Evolutionary conservation across 1,139 yeast species (phyloP), one percentile per base, ranked within the genome.

Genomic region (Kluyveromyces marxianus): DNA sequence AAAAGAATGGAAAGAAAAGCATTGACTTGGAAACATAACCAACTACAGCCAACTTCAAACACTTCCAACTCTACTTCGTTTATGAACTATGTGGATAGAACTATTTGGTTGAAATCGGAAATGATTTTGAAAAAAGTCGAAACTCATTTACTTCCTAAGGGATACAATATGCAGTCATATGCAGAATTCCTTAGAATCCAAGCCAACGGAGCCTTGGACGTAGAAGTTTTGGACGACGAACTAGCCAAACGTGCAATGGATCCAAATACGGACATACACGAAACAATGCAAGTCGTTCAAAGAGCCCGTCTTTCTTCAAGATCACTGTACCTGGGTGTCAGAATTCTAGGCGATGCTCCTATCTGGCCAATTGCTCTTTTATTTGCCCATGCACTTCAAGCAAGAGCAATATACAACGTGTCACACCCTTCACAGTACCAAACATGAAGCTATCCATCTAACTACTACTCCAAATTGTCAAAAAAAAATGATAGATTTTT

Each of bases 361-460:
- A 82, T 83, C 14, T 83, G 92, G 92, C 90, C 92, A 1, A 74
- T 82, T 46, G 85, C 88, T 1, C 69, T 83, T 63, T 75, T 82
- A 21, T 81, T 83, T 66, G 89, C 89, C 0, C 89, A 82, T 59
- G 88, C 87, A 3, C 69, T 83, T 56, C 82, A 81, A 59, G 74
- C 80, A 35, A 74, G 89, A 58, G 86, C 86, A 6, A 72, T 75
- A 10, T 58, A 55, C 50, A 66, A 65, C 35, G 55, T 55, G 27
- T 44, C 48, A 5, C 30, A 39, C 42, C 27, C 25, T 24, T 35
- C 39, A n/a, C n/a, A 5, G 5, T 32, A 32, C 34, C n/a, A 32
- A 32, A 6, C 14, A 10, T 32, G 34, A 32, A 29, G 33, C 26
- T 38, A n/a, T n/a, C n/a, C n/a, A n/a, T n/a, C n/a, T n/a, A n/a